Percentiles rank a stretch among this genome's conserved stretches.
These are phyloP conservation scores for Tylopilus subfusipes DNA, from an alignment of 768 basidiomycete genomes.

Conservation along the genomic window DNA sequence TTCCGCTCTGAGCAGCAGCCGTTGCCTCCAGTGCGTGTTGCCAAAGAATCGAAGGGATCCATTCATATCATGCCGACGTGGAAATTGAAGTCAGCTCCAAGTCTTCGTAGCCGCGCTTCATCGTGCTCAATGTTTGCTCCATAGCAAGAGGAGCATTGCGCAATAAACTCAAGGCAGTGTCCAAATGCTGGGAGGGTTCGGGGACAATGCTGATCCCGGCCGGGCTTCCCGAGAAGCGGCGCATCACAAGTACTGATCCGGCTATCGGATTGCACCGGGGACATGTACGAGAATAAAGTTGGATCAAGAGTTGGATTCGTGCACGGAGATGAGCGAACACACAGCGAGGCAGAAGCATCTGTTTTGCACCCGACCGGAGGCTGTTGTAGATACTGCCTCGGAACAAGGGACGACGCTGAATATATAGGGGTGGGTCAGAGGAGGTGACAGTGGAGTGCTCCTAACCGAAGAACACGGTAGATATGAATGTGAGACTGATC, in stretches of 20 bases:
- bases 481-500: background rate
- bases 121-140: no score
- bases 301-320: no score
- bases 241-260: background rate
- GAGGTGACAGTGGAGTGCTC: background rate
- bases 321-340: background rate
- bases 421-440: background rate
- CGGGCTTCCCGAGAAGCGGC: background rate
- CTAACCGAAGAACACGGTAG: background rate
- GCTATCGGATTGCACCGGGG: background rate
- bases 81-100: background rate
- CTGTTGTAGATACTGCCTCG: background rate
- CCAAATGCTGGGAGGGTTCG: no score
- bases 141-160: no score
- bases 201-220: no score
- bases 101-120: no score
- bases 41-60: no score
- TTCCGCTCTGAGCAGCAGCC: slow-evolving; percentile 47
- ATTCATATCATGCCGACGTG: no score
- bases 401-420: background rate
- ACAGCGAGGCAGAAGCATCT: background rate
- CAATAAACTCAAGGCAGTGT: no score
- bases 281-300: no score
- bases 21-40: no score
- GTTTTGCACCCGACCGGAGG: background rate